phyloP scores from a whole-genome alignment of 2,329 filamentous ascomycete species.

The Cercospora beticola region DNA sequence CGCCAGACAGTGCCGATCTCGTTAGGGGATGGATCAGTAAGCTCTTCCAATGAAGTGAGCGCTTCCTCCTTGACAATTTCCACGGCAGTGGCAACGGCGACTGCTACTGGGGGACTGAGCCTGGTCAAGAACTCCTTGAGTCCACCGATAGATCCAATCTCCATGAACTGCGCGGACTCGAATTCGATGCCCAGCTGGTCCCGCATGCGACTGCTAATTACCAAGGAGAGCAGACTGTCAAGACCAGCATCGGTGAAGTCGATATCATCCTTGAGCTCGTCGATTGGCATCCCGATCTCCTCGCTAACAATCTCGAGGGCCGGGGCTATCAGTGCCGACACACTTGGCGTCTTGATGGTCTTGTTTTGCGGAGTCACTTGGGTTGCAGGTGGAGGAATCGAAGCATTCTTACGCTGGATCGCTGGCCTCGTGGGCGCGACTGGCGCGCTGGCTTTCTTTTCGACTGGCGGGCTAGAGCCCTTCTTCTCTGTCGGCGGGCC shows the following conservation, averaged over 20 bases:
- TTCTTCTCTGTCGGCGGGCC: constrained; percentile 10
- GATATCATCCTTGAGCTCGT: constrained; percentile 32
- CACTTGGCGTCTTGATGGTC: neutral
- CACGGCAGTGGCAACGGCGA: constrained; percentile 4
- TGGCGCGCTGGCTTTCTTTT: neutral
- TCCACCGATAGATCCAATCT: constrained; percentile 16
- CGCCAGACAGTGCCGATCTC: neutral
- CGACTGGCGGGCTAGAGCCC: neutral
- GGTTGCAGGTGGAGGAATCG: neutral
- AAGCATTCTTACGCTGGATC: neutral
- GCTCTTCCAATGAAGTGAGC: neutral
- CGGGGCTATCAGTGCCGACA: constrained; percentile 1
- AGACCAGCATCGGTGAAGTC: constrained; percentile 35
- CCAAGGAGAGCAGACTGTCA: constrained; percentile 30
- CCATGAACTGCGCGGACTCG: constrained; percentile 27
- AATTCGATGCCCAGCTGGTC: constrained; percentile 32
- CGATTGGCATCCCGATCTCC: constrained; percentile 33
- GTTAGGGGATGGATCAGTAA: neutral
- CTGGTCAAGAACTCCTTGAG: constrained; percentile 12
- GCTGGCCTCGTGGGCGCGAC: neutral
- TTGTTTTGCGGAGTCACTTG: neutral
- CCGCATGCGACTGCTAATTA: constrained; percentile 28
- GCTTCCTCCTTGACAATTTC: constrained; percentile 4
- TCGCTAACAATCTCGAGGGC: constrained; percentile 32
- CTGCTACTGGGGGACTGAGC: constrained; percentile 3